phyloP scores from a whole-genome alignment of 306 rosid genomes.

The Elaeagnus macrophylla region DNA sequence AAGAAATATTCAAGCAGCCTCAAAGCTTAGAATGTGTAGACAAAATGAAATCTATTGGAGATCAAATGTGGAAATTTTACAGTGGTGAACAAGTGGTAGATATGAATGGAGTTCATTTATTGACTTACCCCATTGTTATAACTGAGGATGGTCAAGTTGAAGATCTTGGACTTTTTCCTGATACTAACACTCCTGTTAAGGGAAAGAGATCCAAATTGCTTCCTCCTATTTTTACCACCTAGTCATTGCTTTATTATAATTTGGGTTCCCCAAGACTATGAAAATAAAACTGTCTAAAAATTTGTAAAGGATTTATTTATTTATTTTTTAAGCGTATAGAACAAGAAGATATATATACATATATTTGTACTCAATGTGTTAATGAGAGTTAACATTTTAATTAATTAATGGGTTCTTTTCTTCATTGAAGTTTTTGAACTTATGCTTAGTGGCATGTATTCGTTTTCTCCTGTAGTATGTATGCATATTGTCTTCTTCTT shows the following conservation, averaged over 20 bases:
- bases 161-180: slow-evolving; percentile 55
- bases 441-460: too few species aligned
- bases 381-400: too few species aligned
- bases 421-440: too few species aligned
- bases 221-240: slow-evolving; percentile 58
- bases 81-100: slow-evolving; percentile 45
- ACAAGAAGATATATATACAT: too few species aligned
- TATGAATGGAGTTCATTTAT: slow-evolving; percentile 75
- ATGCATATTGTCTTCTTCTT: too few species aligned
- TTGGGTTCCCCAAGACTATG: background rate
- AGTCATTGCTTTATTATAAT: background rate
- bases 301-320: too few species aligned
- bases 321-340: too few species aligned
- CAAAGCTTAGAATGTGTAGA: slow-evolving; percentile 33
- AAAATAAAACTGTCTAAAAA: too few species aligned
- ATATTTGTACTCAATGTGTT: too few species aligned
- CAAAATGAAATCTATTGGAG: slow-evolving; percentile 36
- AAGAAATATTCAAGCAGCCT: slow-evolving; percentile 32
- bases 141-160: slow-evolving; percentile 46
- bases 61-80: slow-evolving; percentile 54
- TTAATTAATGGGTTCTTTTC: too few species aligned
- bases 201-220: slow-evolving; percentile 54
- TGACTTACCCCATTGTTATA: slow-evolving; percentile 51
- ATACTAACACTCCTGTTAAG: slow-evolving; percentile 41
- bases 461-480: too few species aligned